phyloP scores from a whole-genome alignment of 1,139 yeast genomes.

The Blastobotrys buckinghamii region DNA sequence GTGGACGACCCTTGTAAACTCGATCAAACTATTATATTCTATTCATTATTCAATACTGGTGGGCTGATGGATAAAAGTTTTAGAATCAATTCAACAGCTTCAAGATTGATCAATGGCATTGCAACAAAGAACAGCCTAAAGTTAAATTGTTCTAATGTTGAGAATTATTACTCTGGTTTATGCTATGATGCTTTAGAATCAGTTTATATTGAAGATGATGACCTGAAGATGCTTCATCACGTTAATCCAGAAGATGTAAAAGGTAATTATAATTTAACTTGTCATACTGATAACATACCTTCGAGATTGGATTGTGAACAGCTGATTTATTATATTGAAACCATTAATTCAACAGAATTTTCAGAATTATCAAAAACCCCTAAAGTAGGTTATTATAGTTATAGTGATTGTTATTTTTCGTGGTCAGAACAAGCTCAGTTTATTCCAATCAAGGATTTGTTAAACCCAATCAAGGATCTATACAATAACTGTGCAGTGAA shows the following conservation, averaged over 20 bases:
- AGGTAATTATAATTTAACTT: background rate
- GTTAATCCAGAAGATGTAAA: background rate
- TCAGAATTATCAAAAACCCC: background rate
- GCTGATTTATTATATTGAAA: background rate
- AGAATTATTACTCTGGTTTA: background rate
- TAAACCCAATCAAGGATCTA: background rate
- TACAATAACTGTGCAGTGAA: background rate
- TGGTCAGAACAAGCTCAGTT: background rate
- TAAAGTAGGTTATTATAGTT: background rate
- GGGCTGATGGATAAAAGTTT: background rate
- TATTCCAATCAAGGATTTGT: background rate
- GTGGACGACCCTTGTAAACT: background rate
- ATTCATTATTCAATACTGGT: background rate
- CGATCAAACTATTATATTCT: background rate
- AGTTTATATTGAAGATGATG: background rate
- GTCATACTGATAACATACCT: background rate
- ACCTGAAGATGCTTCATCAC: background rate
- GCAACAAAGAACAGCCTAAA: background rate
- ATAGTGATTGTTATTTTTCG: background rate
- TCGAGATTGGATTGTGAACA: background rate
- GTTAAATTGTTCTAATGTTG: background rate
- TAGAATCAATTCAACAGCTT: background rate
- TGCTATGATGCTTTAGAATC: background rate
- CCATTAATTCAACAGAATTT: no score
- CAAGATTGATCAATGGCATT: background rate